Evolutionary conservation across 805 yeast species (phyloP).

Genomic region (Cyberlindnera sargentensis): DNA sequence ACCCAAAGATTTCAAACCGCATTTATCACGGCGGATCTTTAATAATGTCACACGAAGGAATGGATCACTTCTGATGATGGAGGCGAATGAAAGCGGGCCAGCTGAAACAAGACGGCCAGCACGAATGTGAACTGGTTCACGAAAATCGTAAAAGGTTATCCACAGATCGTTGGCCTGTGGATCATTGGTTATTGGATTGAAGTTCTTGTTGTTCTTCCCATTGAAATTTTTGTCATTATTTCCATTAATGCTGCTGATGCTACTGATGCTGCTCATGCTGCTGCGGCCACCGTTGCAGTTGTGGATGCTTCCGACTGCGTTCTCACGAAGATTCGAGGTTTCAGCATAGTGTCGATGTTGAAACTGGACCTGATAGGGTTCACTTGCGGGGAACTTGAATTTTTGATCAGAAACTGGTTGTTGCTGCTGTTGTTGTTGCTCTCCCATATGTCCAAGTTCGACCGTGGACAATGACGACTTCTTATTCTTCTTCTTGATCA

Average conservation of each 20-base stretch:
- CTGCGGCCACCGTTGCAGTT: too few relatives aligned
- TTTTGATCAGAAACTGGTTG: too few relatives aligned
- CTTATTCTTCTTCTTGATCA: background rate
- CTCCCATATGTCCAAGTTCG: background rate
- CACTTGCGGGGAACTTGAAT: too few relatives aligned
- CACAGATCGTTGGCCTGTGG: background rate
- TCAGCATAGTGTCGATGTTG: too few relatives aligned
- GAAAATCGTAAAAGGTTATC: constrained; percentile 26
- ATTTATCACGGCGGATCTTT: constrained; percentile 23
- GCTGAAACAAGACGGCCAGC: constrained; percentile 27
- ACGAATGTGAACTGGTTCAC: constrained; percentile 24
- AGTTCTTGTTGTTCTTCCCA: too few relatives aligned
- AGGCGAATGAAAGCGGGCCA: constrained; percentile 26
- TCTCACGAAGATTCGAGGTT: too few relatives aligned
- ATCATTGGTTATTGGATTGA: too few relatives aligned
- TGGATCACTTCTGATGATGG: constrained; percentile 25
- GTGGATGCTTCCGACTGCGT: too few relatives aligned
- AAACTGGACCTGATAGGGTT: too few relatives aligned
- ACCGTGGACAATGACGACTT: background rate
- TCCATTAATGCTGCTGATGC: too few relatives aligned
- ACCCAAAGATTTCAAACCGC: constrained; percentile 2
- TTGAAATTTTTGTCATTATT: too few relatives aligned
- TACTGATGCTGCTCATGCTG: too few relatives aligned
- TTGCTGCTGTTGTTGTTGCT: background rate
- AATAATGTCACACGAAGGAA: constrained; percentile 21